A percentile compares a stretch with the other conserved stretches of the same genome.
Evolutionary conservation across 768 basidiomycete species (phyloP).

Genomic region (Boletus speciosus): DNA sequence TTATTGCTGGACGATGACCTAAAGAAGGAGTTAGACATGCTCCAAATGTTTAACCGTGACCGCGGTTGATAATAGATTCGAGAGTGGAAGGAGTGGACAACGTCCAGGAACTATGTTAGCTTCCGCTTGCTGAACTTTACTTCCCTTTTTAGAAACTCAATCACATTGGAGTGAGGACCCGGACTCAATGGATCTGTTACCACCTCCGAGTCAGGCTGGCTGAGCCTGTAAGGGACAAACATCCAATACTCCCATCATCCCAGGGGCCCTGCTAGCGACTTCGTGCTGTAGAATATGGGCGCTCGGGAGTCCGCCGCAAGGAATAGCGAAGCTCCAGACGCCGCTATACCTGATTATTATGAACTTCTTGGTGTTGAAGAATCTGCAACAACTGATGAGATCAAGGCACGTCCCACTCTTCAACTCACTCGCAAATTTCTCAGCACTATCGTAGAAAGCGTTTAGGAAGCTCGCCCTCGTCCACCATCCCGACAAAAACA

Average conservation of each 20-base stretch:
- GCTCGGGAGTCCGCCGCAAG: constrained; percentile 60
- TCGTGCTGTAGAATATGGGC: constrained; percentile 47
- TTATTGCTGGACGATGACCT: constrained; percentile 34
- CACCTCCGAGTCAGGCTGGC: background rate
- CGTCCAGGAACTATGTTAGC: background rate
- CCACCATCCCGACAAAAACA: constrained; percentile 88
- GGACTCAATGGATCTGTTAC: too few relatives aligned
- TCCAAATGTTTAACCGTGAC: background rate
- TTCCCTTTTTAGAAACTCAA: constrained; percentile 15
- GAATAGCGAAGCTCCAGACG: constrained; percentile 23
- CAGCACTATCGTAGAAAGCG: constrained; percentile 50
- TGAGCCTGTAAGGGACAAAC: background rate
- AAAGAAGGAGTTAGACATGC: constrained; percentile 54
- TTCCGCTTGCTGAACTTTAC: background rate
- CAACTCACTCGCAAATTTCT: constrained; percentile 1
- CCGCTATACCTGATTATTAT: constrained; percentile 66
- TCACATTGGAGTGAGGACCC: background rate
- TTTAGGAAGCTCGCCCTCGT: constrained; percentile 82
- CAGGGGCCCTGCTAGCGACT: background rate
- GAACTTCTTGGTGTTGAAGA: constrained; percentile 77
- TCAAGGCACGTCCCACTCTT: constrained; percentile 53
- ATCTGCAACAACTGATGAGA: constrained; percentile 81
- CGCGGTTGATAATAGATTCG: background rate
- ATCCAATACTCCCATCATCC: background rate
- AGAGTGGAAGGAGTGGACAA: background rate